Conservation (phyloP, 805 yeast species). For the Cyberlindnera xishuangbannaensis region DNA sequence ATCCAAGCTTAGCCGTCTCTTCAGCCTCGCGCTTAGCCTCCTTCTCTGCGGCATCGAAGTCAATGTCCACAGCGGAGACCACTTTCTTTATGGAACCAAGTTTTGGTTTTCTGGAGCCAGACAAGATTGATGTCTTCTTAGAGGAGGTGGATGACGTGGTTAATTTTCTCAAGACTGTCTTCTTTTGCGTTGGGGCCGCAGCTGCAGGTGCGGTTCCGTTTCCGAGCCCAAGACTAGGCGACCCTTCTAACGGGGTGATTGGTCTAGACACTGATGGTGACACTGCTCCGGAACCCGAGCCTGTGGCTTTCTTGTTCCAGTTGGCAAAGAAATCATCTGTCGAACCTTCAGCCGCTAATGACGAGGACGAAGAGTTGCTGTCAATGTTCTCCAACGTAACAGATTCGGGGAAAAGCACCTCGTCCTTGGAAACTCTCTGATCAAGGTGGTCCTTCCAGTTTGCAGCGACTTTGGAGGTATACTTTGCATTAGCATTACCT, state of each 20-base stretch:
- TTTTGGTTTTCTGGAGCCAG: constrained; percentile 49
- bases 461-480: constrained; percentile 73
- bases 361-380: constrained; percentile 29
- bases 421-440: constrained; percentile 61
- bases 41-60: constrained; percentile 63
- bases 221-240: constrained; percentile 6
- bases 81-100: constrained; percentile 51
- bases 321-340: constrained; percentile 86
- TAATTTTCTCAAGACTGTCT: constrained; percentile 26
- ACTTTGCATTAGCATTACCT: constrained; percentile 68
- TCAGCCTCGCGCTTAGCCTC: constrained; percentile 82
- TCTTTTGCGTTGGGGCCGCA: constrained; percentile 22
- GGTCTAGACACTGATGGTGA: constrained; percentile 30
- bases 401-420: constrained; percentile 62
- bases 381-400: constrained; percentile 56
- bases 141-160: constrained; percentile 24
- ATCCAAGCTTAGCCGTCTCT: constrained; percentile 42
- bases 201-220: constrained; percentile 5
- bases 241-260: constrained; percentile 19
- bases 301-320: constrained; percentile 74
- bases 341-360: constrained; percentile 29
- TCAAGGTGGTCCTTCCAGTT: constrained; percentile 78
- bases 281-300: constrained; percentile 27
- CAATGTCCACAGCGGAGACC: constrained; percentile 45
- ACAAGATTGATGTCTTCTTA: constrained; percentile 40